Percentiles rank a stretch among this genome's conserved stretches.
phyloP scores from a whole-genome alignment of 2,329 filamentous ascomycete species.

The Xylariaceae sp. region DNA sequence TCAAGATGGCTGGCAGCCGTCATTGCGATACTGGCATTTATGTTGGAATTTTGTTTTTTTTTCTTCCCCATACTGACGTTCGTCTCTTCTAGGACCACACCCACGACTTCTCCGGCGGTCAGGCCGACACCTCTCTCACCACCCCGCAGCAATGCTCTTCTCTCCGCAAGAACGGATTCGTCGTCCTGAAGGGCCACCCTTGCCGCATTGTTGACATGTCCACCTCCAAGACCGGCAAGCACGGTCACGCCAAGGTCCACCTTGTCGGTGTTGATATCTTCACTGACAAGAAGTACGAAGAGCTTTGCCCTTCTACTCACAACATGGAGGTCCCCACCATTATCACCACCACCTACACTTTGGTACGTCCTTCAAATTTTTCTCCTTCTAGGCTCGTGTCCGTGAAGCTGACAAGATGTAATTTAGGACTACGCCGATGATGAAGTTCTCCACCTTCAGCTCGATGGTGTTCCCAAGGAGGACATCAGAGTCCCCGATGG shows the following conservation, averaged over 20 bases:
- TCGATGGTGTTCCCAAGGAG: constrained; percentile 78
- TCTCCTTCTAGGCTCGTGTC: not conserved
- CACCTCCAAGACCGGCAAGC: constrained; percentile 99
- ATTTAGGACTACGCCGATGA: constrained; percentile 73
- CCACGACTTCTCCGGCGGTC: constrained; percentile 79
- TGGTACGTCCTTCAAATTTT: constrained; percentile 9
- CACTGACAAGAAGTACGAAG: constrained; percentile 99
- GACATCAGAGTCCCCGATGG: constrained; percentile 91
- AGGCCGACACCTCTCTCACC: constrained; percentile 92
- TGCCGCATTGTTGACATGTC: constrained; percentile 99
- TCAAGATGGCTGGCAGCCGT: not conserved
- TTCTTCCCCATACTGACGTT: constrained; percentile 19
- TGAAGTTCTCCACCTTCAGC: constrained; percentile 80
- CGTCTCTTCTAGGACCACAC: constrained; percentile 49
- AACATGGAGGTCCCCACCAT: constrained; percentile 98
- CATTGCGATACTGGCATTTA: too few species aligned
- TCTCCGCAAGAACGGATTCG: constrained; percentile 97
- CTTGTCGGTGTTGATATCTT: constrained; percentile 98
- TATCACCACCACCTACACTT: constrained; percentile 86
- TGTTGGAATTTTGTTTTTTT: not conserved
- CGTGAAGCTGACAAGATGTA: constrained; percentile 17
- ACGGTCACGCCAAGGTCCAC: constrained; percentile 99
- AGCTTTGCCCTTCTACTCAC: constrained; percentile 95
- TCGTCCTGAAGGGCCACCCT: constrained; percentile 96
- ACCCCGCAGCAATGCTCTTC: constrained; percentile 99